These are phyloP conservation scores for Podaxis pistillaris DNA, from an alignment of 768 basidiomycete species.

Conservation along the genomic window DNA sequence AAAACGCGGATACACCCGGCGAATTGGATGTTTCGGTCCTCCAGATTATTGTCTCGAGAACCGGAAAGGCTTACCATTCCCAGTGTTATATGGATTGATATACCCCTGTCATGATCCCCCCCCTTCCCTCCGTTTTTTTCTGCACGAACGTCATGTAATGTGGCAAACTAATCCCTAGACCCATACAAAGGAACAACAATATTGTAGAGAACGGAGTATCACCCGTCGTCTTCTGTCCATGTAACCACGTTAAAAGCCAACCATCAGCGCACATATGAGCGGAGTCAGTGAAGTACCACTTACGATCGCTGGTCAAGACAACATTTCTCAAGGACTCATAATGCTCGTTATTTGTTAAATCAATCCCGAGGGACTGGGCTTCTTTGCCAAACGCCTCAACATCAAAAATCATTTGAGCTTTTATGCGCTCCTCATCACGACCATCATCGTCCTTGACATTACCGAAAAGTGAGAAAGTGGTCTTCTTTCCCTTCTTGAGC, in stretches of 20 bases:
- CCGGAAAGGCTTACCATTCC: constrained; percentile 59
- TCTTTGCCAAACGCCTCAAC: constrained; percentile 83
- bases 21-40: constrained; percentile 20
- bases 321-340: constrained; percentile 59
- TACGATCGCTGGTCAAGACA: constrained; percentile 47
- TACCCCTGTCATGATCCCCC: neutral
- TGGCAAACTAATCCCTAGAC: neutral
- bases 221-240: neutral
- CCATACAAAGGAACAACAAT: neutral
- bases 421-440: constrained; percentile 87
- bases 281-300: constrained; percentile 15
- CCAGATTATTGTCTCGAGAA: constrained; percentile 51
- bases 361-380: constrained; percentile 65
- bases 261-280: neutral
- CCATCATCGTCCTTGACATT: constrained; percentile 57
- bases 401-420: constrained; percentile 79
- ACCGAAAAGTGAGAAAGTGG: constrained; percentile 79
- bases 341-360: constrained; percentile 48
- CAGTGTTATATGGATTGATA: constrained; percentile 30
- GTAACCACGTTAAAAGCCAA: neutral
- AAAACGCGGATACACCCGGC: neutral
- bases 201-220: neutral
- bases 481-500: constrained; percentile 83
- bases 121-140: neutral
- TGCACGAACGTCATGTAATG: neutral